These are phyloP conservation scores for Silene coronaria DNA, from an alignment of 179 eudicot species.

Conservation along the genomic window DNA sequence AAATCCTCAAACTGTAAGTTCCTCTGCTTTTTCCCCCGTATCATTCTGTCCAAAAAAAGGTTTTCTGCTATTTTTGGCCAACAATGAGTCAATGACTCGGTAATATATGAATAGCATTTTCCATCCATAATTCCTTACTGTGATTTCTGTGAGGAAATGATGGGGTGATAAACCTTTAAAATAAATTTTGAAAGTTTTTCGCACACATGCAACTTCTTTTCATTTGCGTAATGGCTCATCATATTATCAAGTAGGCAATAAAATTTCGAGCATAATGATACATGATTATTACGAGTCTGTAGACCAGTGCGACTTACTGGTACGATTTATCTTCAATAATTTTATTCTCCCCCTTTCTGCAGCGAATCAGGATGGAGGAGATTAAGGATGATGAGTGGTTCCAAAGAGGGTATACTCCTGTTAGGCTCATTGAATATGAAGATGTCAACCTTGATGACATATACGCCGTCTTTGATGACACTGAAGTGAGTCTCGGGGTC, in stretches of 20 bases:
- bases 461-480: constrained; percentile 83
- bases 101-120: too few relatives aligned
- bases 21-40: neutral
- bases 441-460: constrained; percentile 90
- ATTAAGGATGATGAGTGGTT: constrained; percentile 94
- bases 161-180: neutral
- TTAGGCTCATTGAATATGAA: constrained; percentile 65
- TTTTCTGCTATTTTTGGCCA: too few relatives aligned
- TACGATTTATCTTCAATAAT: neutral
- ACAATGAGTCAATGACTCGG: too few relatives aligned
- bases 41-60: neutral
- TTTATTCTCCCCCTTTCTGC: constrained; percentile 23
- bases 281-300: neutral
- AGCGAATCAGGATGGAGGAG: constrained; percentile 79
- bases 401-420: constrained; percentile 68
- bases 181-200: neutral
- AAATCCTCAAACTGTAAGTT: constrained; percentile 76
- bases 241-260: neutral
- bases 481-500: constrained; percentile 35
- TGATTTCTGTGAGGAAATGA: neutral
- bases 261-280: neutral
- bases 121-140: too few relatives aligned
- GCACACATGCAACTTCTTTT: neutral
- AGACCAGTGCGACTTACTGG: neutral
- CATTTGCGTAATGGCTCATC: neutral